These are phyloP conservation scores for Trametes cingulata DNA, from an alignment of 768 basidiomycete species.

Conservation along the genomic window DNA sequence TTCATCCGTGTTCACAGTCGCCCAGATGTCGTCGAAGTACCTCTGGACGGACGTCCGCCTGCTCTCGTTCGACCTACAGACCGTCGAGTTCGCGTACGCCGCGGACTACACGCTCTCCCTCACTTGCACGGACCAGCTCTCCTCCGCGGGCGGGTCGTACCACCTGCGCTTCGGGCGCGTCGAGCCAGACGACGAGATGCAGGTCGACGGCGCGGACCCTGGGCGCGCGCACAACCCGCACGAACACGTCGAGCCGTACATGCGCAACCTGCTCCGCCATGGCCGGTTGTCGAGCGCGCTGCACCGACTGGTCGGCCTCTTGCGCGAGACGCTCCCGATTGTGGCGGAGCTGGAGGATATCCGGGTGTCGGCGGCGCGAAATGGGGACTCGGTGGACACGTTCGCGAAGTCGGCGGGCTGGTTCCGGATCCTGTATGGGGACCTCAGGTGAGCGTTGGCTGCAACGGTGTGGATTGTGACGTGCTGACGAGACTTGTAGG, in stretches of 20 bases:
- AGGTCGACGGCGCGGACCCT: slow-evolving; percentile 28
- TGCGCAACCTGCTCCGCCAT: slow-evolving; percentile 71
- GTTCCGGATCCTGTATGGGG: slow-evolving; percentile 75
- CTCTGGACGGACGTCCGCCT: slow-evolving; percentile 77
- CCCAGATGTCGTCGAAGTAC: slow-evolving; percentile 75
- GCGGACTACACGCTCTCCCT: slow-evolving; percentile 75
- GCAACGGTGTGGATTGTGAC: background rate
- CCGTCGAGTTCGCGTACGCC: slow-evolving; percentile 87
- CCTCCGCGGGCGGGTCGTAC: slow-evolving; percentile 67
- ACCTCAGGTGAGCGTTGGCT: slow-evolving; percentile 45
- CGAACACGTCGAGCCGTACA: slow-evolving; percentile 71
- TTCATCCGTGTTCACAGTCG: slow-evolving; percentile 50
- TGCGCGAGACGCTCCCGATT: slow-evolving; percentile 78
- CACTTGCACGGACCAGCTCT: slow-evolving; percentile 75
- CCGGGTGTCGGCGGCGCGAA: slow-evolving; percentile 32
- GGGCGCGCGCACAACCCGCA: slow-evolving; percentile 62
- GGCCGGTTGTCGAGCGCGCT: slow-evolving; percentile 66
- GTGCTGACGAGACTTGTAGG: slow-evolving; percentile 35
- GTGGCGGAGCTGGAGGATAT: slow-evolving; percentile 69
- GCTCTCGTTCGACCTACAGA: slow-evolving; percentile 88
- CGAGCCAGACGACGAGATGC: slow-evolving; percentile 26
- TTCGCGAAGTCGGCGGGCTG: slow-evolving; percentile 81
- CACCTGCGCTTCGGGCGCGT: slow-evolving; percentile 70
- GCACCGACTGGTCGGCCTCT: slow-evolving; percentile 63
- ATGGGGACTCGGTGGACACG: slow-evolving; percentile 51